A percentile compares a stretch with the other conserved stretches of the same genome.
Evolutionary conservation across 306 rosid species (phyloP).

Genomic region (Castanea crenata): DNA sequence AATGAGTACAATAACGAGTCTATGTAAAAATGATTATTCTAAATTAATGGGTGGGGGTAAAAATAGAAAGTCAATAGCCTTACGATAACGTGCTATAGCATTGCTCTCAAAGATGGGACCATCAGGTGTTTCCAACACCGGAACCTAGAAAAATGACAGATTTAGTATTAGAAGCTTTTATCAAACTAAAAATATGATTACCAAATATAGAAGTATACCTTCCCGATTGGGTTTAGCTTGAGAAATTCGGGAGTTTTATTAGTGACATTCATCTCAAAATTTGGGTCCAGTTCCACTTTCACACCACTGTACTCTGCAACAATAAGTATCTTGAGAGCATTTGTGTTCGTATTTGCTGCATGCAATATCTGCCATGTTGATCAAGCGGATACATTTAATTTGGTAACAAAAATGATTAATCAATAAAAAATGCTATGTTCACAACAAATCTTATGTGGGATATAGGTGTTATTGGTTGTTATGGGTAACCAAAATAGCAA

Average conservation of each 20-base stretch:
- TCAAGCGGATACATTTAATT: neutral
- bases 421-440: neutral
- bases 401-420: neutral
- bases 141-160: constrained; percentile 38
- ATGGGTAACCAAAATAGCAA: too few species aligned
- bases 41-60: neutral
- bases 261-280: constrained; percentile 63
- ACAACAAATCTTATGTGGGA: too few species aligned
- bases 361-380: constrained; percentile 50
- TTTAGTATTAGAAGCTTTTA: too few species aligned
- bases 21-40: too few species aligned
- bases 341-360: constrained; percentile 46
- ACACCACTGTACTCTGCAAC: constrained; percentile 61
- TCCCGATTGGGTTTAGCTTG: constrained; percentile 82
- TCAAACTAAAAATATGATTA: neutral
- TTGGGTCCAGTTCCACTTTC: constrained; percentile 39
- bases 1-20: too few species aligned
- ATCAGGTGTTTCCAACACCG: constrained; percentile 74
- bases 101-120: constrained; percentile 85
- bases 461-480: too few species aligned
- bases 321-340: constrained; percentile 55
- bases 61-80: neutral
- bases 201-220: constrained; percentile 34
- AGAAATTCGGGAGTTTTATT: constrained; percentile 49
- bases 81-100: constrained; percentile 80